Evolutionary conservation across 2,329 filamentous ascomycete species (phyloP), one percentile per base, ranked within the genome.

Genomic region (Escovopsis weberi): DNA sequence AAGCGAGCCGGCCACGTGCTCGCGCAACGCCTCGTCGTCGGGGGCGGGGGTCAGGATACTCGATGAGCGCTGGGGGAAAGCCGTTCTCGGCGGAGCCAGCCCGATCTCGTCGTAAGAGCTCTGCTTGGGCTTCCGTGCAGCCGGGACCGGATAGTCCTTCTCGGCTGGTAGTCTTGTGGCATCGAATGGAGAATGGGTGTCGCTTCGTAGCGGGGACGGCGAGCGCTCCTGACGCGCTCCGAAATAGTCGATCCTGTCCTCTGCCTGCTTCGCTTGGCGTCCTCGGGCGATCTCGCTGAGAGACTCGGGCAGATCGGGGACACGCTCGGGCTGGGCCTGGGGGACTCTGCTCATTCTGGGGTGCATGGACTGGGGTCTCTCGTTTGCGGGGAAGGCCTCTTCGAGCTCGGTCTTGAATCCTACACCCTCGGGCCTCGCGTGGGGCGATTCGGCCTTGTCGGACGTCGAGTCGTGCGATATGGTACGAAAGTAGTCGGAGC

Each of bases 401-500:
- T 80, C 75, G 33, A 80, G 60, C 50, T 78, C 72, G 6, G 69
- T 69, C 48, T 63, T 70, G 45, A 73, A 51, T 18, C 69, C 72
- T 38, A 74, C 44, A 1, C 59, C 55, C 8, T 56, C 50, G 32
- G 52, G 41, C 12, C 44, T 45, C 12, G 46, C 48, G 11, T 54
- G 51, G 32, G 59, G 55, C 11, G 55, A 54, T 9, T 60, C 55
- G 7, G 50, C 55, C 11, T 48, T 41, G 30, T 75, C 72, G 4
- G 70, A 70, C 35, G 64, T 65, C 2, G 68, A 69, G 51, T 82
- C 81, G 42, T 77, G 68, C 35, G 80, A 86, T 52, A 82, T 63
- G 42, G 82, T 82, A 35, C 86, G 80, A 57, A 88, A 88, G 62
- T 85, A 94, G 15, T 82, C 84, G 4, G 85, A 83, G 48, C 86